A percentile compares a stretch with the other conserved stretches of the same genome.
phyloP scores from a whole-genome alignment of 1,284 basidiomycete genomes.

The Wallemia hederae region DNA sequence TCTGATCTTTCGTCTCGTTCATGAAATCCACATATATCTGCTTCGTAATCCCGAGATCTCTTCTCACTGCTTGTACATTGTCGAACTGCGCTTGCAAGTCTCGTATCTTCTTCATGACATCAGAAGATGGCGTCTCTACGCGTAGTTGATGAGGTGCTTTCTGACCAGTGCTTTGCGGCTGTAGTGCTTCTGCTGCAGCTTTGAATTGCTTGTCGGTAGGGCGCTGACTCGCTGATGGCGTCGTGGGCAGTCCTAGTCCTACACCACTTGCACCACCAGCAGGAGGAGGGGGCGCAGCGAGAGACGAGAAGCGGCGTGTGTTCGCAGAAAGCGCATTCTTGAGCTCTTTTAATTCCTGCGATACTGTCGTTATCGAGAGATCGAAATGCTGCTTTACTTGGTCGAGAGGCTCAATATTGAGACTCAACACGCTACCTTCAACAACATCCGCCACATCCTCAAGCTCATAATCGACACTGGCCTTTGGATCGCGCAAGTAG shows the following conservation, averaged over 20 bases:
- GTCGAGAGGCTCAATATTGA: slow-evolving; percentile 91
- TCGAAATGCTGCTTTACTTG: slow-evolving; percentile 98
- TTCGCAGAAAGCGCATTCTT: slow-evolving; percentile 21
- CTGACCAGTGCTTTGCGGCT: slow-evolving; percentile 23
- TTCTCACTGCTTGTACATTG: slow-evolving; percentile 68
- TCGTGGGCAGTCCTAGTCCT: slow-evolving; percentile 2
- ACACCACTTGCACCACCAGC: background rate
- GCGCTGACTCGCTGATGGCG: slow-evolving; percentile 2
- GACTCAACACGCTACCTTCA: slow-evolving; percentile 54
- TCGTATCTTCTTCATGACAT: background rate
- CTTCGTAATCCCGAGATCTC: slow-evolving; percentile 72
- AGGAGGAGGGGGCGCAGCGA: slow-evolving; percentile 3
- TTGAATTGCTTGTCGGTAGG: slow-evolving; percentile 8
- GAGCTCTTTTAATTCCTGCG: slow-evolving; percentile 74
- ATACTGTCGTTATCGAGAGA: slow-evolving; percentile 49
- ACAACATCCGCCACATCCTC: slow-evolving; percentile 84
- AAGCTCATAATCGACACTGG: slow-evolving; percentile 78
- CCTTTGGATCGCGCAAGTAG: slow-evolving; percentile 68
- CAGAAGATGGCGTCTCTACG: background rate
- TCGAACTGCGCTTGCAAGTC: slow-evolving; percentile 77
- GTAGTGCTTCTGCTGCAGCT: slow-evolving; percentile 7
- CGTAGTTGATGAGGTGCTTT: background rate
- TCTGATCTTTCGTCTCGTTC: slow-evolving; percentile 57
- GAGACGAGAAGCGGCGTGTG: slow-evolving; percentile 2
- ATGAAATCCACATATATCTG: slow-evolving; percentile 85